Evolutionary conservation across 192 early-diverging fungal species (phyloP), one percentile per base, ranked within the genome.

Genomic region (Backusella luteola): DNA sequence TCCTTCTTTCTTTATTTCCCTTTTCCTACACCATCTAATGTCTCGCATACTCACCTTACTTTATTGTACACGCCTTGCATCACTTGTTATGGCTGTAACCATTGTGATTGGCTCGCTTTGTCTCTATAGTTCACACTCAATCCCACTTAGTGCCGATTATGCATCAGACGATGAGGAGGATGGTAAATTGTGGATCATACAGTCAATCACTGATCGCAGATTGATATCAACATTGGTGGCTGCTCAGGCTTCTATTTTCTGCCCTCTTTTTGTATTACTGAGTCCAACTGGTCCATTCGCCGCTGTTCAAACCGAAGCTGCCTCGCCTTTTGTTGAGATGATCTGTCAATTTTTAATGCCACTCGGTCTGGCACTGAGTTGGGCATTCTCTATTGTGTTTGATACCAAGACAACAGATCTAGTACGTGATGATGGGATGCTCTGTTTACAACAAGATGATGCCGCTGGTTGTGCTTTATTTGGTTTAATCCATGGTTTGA

Each of bases 341-440:
- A n/a, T 79, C 6, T 79, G 67, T 49, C 78, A 79, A 46, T 71
- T 63, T 15, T 23, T 79, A 19, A 36, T 79, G 69, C 73, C 78
- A 34, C 36, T 79, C 9, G 78, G 74, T 32, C 39, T 79, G 21
- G 68, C 74, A 67, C 53, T 79, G n/a, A 79, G 78, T 49, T 79
- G 78, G 78, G 66, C 75, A 56, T 79, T 79, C 32, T 79, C 73
- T 14, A 75, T 79, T 23, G 32, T 79, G 17, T 79, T 79, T 34
- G 78, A 79, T 75, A 29, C 21, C 1, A 76, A 59, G 34, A 76
- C 68, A 32, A 67, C 41, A n/a, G 39, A 63, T 34, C 34, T 75
- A 26, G 67, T 67, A 19, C 34, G 41, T 19, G 36, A 39, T 14
- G 73, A 26, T 39, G 14, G 23, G 34, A 26, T 19, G 15, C 7